These are phyloP conservation scores for Roridomyces roridus DNA, from an alignment of 768 basidiomycete genomes.

Conservation along the genomic window DNA sequence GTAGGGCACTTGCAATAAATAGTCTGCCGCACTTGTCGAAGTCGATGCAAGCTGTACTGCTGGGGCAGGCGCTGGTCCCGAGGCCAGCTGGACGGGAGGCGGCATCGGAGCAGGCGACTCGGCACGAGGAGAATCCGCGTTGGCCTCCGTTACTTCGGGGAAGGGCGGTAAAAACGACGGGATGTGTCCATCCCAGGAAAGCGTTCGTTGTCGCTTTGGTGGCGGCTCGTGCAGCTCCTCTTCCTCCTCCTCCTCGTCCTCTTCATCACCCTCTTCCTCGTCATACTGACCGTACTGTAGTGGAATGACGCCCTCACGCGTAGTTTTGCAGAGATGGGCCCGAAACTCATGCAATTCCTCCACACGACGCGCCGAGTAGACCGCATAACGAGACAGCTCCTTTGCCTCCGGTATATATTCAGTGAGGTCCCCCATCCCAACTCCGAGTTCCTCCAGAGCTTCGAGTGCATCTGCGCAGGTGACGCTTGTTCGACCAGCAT, in stretches of 20 bases:
- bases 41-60: slow-evolving; percentile 51
- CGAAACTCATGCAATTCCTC: slow-evolving; percentile 79
- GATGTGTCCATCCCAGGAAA: slow-evolving; percentile 65
- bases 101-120: slow-evolving; percentile 43
- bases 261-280: slow-evolving; percentile 38
- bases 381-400: slow-evolving; percentile 72
- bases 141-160: slow-evolving; percentile 44
- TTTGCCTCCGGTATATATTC: slow-evolving; percentile 73
- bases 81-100: slow-evolving; percentile 35
- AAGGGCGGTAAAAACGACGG: slow-evolving; percentile 76
- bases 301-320: slow-evolving; percentile 60
- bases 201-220: slow-evolving; percentile 61
- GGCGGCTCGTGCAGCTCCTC: slow-evolving; percentile 44
- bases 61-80: slow-evolving; percentile 42
- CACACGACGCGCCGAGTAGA: slow-evolving; percentile 64
- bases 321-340: slow-evolving; percentile 58
- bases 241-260: slow-evolving; percentile 35
- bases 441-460: slow-evolving; percentile 79
- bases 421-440: slow-evolving; percentile 69
- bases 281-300: slow-evolving; percentile 51
- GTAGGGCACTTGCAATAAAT: slow-evolving; percentile 75
- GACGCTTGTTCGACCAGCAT: slow-evolving; percentile 69
- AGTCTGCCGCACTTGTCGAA: slow-evolving; percentile 64
- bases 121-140: slow-evolving; percentile 38
- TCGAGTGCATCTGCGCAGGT: slow-evolving; percentile 64